Base-by-base conservation (phyloP, 352 stramenopile genomes). In the Blastocystis hominis region DNA sequence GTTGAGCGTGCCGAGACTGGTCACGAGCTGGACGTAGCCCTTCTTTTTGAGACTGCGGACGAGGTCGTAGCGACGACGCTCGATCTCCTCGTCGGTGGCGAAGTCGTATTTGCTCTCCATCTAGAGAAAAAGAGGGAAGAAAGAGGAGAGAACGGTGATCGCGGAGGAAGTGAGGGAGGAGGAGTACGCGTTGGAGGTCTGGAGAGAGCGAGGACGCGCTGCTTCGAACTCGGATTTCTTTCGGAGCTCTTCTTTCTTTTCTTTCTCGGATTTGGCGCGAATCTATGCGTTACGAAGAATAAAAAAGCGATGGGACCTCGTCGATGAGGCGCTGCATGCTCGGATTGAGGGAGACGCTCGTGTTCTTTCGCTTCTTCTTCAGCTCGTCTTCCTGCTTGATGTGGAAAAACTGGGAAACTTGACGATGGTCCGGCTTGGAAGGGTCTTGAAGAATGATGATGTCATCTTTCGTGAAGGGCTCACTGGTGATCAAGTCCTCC, bases 151-250 rank as follows among this genome's bases (percentile, higher is more conserved):
- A 15, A 93, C 89, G 61, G 91, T 91, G 90, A 96, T 91, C 2
- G 92, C 91, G 56, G 94, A 97, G 63, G 94, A 98, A 24, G 96
- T 98, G 59, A 98, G 97, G 10, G 95, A 98, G 55, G 92, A 94
- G 10, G 95, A 94, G 54, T 91, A 93, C 47, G 94, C 91, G 3
- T 94, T 94, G 9, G 92, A 94, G 24, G 95, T 98, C 1, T 61
- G 68, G 38, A 75, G 46, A 36, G 80, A 88, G 75, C 76, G 53
- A 30, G 86, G 72, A 62, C 59, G 70, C 34, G 24, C 24, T 86
- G 88, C 50, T 70, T 69, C 44, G 15, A 61, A 80, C 75, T 47
- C n/a, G 64, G 62, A 24, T 53, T 50, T 75, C 47, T 88, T 62
- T n/a, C 1, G 62, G 36, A 90, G 77, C 38, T 91, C 89, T 0